phyloP scores from a whole-genome alignment of 768 basidiomycete species.

The Phaeotremella fagi region DNA sequence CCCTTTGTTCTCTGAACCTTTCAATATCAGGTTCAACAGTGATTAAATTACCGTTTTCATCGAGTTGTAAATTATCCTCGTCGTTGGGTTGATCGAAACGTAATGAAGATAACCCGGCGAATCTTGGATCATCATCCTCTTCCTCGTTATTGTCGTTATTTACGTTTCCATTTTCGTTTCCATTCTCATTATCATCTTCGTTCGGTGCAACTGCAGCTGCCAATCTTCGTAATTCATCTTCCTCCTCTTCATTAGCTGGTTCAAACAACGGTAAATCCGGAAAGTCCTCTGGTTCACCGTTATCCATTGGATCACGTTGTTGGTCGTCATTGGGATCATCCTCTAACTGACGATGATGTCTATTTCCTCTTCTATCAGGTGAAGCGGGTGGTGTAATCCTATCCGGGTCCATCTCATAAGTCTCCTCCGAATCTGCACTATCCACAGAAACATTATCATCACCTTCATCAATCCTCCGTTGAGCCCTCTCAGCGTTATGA shows the following conservation, averaged over 20 bases:
- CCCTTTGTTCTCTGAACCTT: slow-evolving; percentile 10
- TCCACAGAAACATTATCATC: slow-evolving; percentile 26
- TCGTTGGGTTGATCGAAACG: slow-evolving; percentile 2
- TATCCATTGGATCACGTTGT: slow-evolving; percentile 1
- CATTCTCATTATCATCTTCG: neutral
- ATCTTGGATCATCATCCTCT: slow-evolving; percentile 9
- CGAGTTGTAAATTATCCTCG: neutral
- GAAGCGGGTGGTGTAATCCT: slow-evolving; percentile 25
- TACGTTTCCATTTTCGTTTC: neutral
- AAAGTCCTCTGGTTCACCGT: slow-evolving; percentile 13
- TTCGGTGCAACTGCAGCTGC: neutral
- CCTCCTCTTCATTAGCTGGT: slow-evolving; percentile 8
- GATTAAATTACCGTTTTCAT: slow-evolving; percentile 2
- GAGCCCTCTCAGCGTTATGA: slow-evolving; percentile 8
- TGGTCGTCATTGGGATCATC: neutral
- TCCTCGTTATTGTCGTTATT: neutral
- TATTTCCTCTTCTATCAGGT: slow-evolving; percentile 12
- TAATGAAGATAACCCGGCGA: neutral
- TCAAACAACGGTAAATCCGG: too few species aligned
- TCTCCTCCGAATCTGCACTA: slow-evolving; percentile 30
- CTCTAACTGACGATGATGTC: neutral
- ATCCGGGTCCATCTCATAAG: slow-evolving; percentile 30
- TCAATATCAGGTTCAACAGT: slow-evolving; percentile 14
- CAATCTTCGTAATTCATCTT: neutral
- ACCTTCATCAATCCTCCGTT: slow-evolving; percentile 3